Conservation (phyloP, 2,329 filamentous ascomycete species). For the Chrysoporthe austroafricana region DNA sequence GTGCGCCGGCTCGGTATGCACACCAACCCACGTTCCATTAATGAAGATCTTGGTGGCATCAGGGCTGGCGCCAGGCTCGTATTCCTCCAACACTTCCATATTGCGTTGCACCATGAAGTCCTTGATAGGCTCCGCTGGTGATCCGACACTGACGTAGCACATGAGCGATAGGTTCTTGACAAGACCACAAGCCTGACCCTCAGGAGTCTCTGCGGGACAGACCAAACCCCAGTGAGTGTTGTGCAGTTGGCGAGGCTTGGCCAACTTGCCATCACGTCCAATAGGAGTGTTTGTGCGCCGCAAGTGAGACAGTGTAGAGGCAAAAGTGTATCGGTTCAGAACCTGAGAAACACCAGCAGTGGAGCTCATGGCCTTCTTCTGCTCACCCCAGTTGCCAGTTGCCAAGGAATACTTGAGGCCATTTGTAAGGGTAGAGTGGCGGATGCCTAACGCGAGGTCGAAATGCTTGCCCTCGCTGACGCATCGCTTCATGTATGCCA, state of each 20-base stretch:
- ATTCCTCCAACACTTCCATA: slow-evolving; percentile 97
- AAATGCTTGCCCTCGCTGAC: slow-evolving; percentile 90
- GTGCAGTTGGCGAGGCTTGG: slow-evolving; percentile 95
- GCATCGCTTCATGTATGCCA: slow-evolving; percentile 87
- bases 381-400: slow-evolving; percentile 98
- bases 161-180: slow-evolving; percentile 98
- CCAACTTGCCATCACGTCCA: slow-evolving; percentile 95
- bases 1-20: slow-evolving; percentile 85
- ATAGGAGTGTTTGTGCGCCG: slow-evolving; percentile 97
- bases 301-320: slow-evolving; percentile 95
- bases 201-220: slow-evolving; percentile 94
- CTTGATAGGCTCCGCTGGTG: slow-evolving; percentile 84
- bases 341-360: slow-evolving; percentile 98
- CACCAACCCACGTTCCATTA: slow-evolving; percentile 97
- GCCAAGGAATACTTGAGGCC: slow-evolving; percentile 96
- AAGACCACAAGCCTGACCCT: slow-evolving; percentile 96
- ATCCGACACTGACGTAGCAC: slow-evolving; percentile 97
- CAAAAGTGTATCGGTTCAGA: slow-evolving; percentile 95
- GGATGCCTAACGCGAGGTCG: slow-evolving; percentile 87
- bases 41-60: slow-evolving; percentile 98
- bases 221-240: slow-evolving; percentile 99
- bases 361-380: slow-evolving; percentile 95
- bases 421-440: slow-evolving; percentile 87
- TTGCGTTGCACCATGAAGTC: slow-evolving; percentile 95
- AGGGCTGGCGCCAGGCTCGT: slow-evolving; percentile 81